Base-by-base conservation (phyloP, 1,284 basidiomycete genomes). In the Filobasidium uniguttulatum region DNA sequence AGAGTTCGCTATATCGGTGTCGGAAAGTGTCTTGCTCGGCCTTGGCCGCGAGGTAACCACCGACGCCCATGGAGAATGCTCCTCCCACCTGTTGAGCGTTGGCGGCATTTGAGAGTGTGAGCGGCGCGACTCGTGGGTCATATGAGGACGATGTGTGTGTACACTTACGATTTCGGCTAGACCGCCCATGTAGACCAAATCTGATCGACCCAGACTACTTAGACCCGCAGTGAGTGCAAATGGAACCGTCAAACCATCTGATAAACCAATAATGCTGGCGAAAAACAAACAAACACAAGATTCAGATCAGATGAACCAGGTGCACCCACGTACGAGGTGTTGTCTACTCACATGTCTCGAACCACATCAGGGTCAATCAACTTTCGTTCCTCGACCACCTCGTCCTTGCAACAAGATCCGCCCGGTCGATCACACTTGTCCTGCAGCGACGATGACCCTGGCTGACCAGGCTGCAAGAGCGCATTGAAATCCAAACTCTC, bases 41-140 rank as follows among this genome's bases (percentile, higher is more conserved):
- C 68, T 97, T 88, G 0, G 91, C 89, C 1, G 89, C 89, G 49
- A 98, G 81, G 75, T 93, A 96, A 22, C 93, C 93, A 50, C 93
- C 93, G 44, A 97, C 85, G 54, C 91, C 91, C 93, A 97, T 98
- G 15, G 72, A 73, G 55, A 97, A 87, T 8, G 89, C 85, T n/a
- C 91, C 90, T 2, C 89, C 87, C 53, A 90, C 40, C 40, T 43
- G 23, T 12, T n/a, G 14, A 12, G 14, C 5, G 14, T 6, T 5
- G 20, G 37, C 17, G 19, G 20, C 12, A 38, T 10, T 10, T 22
- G 6, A 25, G 20, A 25, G 23, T 41, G 17, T 12, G 40, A 26
- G 40, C 3, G 3, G 26, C 19, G n/a, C n/a, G n/a, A n/a, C n/a
- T n/a, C n/a, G n/a, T n/a, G n/a, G 23, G 7, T 26, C 25, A 26